Evolutionary conservation across 495 filamentous ascomycete genomes (phyloP), one percentile per base, ranked within the genome.

Genomic region (Xylaria longipes): DNA sequence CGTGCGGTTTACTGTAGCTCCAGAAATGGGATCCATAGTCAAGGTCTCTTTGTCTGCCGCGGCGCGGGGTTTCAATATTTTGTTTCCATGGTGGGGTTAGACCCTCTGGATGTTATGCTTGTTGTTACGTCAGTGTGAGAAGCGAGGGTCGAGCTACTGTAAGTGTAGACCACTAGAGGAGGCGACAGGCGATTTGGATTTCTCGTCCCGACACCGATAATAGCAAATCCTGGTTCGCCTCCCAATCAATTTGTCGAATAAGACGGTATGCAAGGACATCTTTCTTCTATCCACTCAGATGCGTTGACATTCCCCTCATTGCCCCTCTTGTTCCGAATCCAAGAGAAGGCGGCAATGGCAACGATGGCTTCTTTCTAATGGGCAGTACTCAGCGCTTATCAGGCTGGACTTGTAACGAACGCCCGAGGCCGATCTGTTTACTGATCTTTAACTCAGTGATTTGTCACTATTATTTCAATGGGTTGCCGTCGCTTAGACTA

Each of bases 61-160:
- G 12, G 35, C 65, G 65, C 65, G 65, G 65, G 65, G 65, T 48
- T 35, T 52, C 63, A 35, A 43, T 48, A 56, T 25, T 67, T 54
- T 11, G 65, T 17, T 67, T 56, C 35, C 65, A 56, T 56, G 65
- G 65, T 67, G 65, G 65, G 65, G 65, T 67, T 67, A 67, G 48
- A 54, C 56, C 31, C 48, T 54, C 48, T 50, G 6, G n/a, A n/a
- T n/a, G 48, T 39, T 56, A 43, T 56, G 48, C 48, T n/a, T 14
- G 15, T 56, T 58, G 41, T 60, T 69, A 69, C 67, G 67, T 69
- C 67, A 69, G 54, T 33, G 56, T 46, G 54, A 61, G 54, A 8
- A 48, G n/a, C 43, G 46, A 58, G 54, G 52, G 41, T 48, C 8
- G 29, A 61, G 9, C 22, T 48, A n/a, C n/a, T n/a, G n/a, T n/a